A percentile compares a stretch with the other conserved stretches of the same genome.
Conservation (phyloP, 2,329 filamentous ascomycete species). For the Stachybotrys chlorohalonatus region DNA sequence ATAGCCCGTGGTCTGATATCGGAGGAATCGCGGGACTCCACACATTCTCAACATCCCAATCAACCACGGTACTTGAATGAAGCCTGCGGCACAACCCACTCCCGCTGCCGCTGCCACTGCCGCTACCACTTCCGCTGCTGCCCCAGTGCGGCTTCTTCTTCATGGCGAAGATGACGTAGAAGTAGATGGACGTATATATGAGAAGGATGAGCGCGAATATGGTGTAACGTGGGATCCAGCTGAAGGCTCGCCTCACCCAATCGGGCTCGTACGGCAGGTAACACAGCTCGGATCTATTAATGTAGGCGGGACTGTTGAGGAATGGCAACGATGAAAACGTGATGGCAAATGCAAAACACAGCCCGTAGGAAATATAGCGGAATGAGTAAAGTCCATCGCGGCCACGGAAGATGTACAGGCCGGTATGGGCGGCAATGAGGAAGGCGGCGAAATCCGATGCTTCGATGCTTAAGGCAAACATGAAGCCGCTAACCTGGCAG, state of each 20-base stretch:
- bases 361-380: not conserved
- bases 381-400: not conserved
- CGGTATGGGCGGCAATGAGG: not conserved
- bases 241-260: not conserved
- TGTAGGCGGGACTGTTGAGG: not conserved
- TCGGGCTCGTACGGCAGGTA: not conserved
- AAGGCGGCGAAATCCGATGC: not conserved
- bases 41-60: not conserved
- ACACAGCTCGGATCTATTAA: not conserved
- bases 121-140: not conserved
- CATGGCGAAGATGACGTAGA: not conserved
- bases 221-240: not conserved
- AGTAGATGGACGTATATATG: not conserved
- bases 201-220: not conserved
- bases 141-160: not conserved
- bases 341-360: not conserved
- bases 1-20: not conserved
- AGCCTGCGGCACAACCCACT: not conserved
- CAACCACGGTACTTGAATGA: not conserved
- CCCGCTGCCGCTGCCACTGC: not conserved
- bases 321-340: not conserved
- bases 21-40: not conserved
- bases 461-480: not conserved
- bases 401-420: constrained; percentile 1
- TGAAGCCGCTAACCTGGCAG: not conserved